These are phyloP conservation scores for Solanum hybrid DNA, from an alignment of 305 asterid species.

Conservation along the genomic window DNA sequence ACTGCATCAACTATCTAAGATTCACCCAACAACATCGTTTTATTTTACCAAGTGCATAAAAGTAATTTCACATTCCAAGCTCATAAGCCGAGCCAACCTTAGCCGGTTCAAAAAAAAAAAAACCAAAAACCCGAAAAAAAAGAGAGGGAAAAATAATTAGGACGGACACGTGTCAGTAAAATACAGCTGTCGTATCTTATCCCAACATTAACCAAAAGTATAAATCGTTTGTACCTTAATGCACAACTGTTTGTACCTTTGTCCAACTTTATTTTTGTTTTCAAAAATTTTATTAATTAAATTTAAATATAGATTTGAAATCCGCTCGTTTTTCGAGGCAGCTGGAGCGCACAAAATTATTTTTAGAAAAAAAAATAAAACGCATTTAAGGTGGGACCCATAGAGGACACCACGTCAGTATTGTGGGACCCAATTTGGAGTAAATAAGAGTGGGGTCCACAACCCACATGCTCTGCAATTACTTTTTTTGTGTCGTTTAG, in stretches of 20 bases:
- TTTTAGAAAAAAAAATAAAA: neutral
- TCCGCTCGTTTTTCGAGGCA: slow-evolving; percentile 33
- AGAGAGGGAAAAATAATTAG: neutral
- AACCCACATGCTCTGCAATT: neutral
- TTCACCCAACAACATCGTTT: neutral
- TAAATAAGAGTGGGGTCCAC: neutral
- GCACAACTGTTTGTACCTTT: neutral
- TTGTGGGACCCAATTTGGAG: neutral
- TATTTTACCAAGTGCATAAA: neutral
- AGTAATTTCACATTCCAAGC: neutral
- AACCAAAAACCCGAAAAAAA: neutral
- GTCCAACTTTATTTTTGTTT: neutral
- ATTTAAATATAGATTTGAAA: slow-evolving; percentile 31
- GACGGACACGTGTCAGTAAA: slow-evolving; percentile 18
- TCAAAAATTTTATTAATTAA: slow-evolving; percentile 8
- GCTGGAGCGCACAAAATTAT: slow-evolving; percentile 32
- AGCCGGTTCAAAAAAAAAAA: neutral
- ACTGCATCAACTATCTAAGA: neutral
- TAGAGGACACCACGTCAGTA: neutral
- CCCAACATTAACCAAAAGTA: slow-evolving; percentile 12
- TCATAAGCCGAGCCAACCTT: slow-evolving; percentile 14
- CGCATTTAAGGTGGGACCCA: neutral
- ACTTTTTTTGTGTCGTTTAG: neutral
- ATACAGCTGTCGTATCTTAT: slow-evolving; percentile 28
- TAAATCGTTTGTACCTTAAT: neutral